Evolutionary conservation across 306 rosid genomes (phyloP), one percentile per base, ranked within the genome.

Genomic region (Malus asiatica): DNA sequence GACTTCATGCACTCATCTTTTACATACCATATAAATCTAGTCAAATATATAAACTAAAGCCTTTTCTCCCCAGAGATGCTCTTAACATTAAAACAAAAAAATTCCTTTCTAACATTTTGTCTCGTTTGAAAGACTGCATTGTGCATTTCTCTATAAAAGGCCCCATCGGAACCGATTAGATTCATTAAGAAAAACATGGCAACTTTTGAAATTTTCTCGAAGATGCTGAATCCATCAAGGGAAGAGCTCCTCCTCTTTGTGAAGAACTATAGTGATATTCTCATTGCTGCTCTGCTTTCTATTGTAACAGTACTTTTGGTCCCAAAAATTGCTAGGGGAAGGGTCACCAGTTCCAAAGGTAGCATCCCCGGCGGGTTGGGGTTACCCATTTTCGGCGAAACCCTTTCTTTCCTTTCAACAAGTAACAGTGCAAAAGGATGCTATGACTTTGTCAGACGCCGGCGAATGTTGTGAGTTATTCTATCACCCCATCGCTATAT

Each of bases 351-450:
- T 30, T 64, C 53, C 58, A 77, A 78, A 75, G 75, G 79, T 61
- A 76, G 14, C 9, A 84, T 91, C 70, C 93, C 90, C 55, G 96
- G 96, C 29, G 38, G 83, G 33, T 80, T 89, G 71, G 93, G 96
- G 76, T 72, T 91, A 25, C 96, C 93, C 70, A 78, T 86, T 60
- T 48, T 91, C 8, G 96, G 91, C 40, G 91, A 91, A 86, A 89
- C 93, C 63, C 19, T 91, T 74, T 84, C 93, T 77, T 87, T 91
- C 44, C 89, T 91, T 77, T 89, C 93, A 42, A 93, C 96, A 51
- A 74, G 74, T 52, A 84, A 83, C 70, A 89, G 96, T 72, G 79
- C 87, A 62, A 89, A 76, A 81, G 96, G 96, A 55, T 89, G 93
- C 83, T 91, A 91, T 75, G 86, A 91, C 45, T 91, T 91, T 76